Evolutionary conservation across 2,329 filamentous ascomycete genomes (phyloP).

Genomic region (Neurospora sp.): DNA sequence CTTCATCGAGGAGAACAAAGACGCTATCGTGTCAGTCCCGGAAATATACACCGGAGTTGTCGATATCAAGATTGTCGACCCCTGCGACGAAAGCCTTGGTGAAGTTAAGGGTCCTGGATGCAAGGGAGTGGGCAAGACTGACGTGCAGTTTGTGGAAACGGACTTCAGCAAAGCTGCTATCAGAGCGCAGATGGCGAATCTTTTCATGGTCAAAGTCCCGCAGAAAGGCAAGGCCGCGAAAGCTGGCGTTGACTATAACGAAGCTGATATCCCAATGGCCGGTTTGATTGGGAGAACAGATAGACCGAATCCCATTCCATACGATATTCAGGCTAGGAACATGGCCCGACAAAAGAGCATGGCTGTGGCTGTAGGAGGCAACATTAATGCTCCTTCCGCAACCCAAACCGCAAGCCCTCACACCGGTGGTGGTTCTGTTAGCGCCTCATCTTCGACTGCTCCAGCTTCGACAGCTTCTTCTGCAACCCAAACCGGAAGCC

Average conservation of each 20-base stretch:
- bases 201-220: conserved; percentile 34
- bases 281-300: not conserved
- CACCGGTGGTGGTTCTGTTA: not conserved
- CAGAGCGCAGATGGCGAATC: conserved; percentile 32
- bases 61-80: conserved; percentile 26
- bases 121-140: conserved; percentile 17
- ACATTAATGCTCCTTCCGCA: not conserved
- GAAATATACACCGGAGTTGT: conserved; percentile 29
- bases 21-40: conserved; percentile 14
- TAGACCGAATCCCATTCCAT: not conserved
- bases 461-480: not conserved
- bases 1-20: not conserved
- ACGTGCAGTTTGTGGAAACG: conserved; percentile 25
- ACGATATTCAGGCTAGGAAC: not conserved
- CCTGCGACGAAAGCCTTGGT: conserved; percentile 27
- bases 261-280: not conserved
- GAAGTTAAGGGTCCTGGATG: conserved; percentile 27
- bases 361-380: not conserved
- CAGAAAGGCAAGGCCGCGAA: conserved; percentile 4
- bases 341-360: not conserved
- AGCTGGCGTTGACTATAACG: not conserved
- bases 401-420: not conserved
- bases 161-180: conserved; percentile 35
- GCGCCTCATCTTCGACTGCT: not conserved
- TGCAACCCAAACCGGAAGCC: not conserved